Evolutionary conservation across 192 early-diverging fungal species (phyloP).

Genomic region (Podila minutissima): DNA sequence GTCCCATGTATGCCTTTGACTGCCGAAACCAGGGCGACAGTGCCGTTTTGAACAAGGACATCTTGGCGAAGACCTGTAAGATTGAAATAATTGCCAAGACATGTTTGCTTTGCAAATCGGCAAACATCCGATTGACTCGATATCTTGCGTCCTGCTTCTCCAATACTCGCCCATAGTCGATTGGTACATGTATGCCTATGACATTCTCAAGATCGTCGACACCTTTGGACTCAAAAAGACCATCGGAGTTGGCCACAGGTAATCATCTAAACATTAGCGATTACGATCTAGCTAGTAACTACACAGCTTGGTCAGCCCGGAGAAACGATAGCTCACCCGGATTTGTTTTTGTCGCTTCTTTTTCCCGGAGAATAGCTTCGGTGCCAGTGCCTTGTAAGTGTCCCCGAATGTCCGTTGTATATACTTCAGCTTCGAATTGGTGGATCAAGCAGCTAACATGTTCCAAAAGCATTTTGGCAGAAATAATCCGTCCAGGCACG

Average conservation of each 20-base stretch:
- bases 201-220: slow-evolving; percentile 59
- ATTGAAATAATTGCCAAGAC: background rate
- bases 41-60: slow-evolving; percentile 58
- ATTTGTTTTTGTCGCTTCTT: background rate
- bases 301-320: slow-evolving; percentile 20
- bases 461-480: slow-evolving; percentile 26
- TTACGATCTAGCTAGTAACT: background rate
- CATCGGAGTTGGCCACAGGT: slow-evolving; percentile 71
- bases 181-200: slow-evolving; percentile 63
- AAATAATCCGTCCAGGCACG: slow-evolving; percentile 30
- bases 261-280: slow-evolving; percentile 15
- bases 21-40: slow-evolving; percentile 68
- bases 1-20: slow-evolving; percentile 63
- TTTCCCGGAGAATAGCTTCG: slow-evolving; percentile 7
- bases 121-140: background rate
- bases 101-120: background rate
- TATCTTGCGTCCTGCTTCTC: background rate
- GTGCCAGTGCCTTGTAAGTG: slow-evolving; percentile 47
- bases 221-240: slow-evolving; percentile 39
- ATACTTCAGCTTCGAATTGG: no score
- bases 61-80: slow-evolving; percentile 52
- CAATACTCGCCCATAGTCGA: slow-evolving; percentile 28
- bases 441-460: no score
- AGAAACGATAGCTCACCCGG: background rate
- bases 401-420: no score